A percentile compares a stretch with the other conserved stretches of the same genome.
These are phyloP conservation scores for Epichloe sibirici DNA, from an alignment of 2,329 filamentous ascomycete genomes.

Conservation along the genomic window DNA sequence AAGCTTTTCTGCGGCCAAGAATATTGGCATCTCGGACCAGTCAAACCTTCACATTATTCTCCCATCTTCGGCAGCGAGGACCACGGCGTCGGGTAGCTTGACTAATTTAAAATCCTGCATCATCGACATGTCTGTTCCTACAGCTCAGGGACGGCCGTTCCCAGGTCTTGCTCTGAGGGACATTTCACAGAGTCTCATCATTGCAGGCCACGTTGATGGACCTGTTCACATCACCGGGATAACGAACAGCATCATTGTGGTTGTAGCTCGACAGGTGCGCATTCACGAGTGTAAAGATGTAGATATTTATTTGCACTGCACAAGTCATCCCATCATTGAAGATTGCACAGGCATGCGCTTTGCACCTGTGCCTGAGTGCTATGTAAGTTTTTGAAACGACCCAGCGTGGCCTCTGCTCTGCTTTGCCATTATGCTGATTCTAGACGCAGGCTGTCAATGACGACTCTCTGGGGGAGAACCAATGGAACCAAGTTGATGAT, in stretches of 20 bases:
- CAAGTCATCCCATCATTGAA: conserved; percentile 86
- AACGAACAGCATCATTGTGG: conserved; percentile 60
- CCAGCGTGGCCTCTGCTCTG: neutral
- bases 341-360: conserved; percentile 71
- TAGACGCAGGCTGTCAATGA: conserved; percentile 15
- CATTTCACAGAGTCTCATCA: conserved; percentile 56
- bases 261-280: conserved; percentile 75
- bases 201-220: conserved; percentile 68
- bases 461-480: conserved; percentile 38
- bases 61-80: conserved; percentile 55
- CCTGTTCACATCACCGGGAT: conserved; percentile 74
- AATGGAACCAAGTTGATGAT: conserved; percentile 87
- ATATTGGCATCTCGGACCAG: conserved; percentile 56
- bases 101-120: conserved; percentile 59
- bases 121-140: conserved; percentile 66
- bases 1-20: conserved; percentile 48
- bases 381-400: conserved; percentile 41
- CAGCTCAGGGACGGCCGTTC: conserved; percentile 46
- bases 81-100: conserved; percentile 61
- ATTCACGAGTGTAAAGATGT: conserved; percentile 81
- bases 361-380: conserved; percentile 56
- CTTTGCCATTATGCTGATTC: neutral
- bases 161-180: conserved; percentile 56
- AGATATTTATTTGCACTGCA: conserved; percentile 71
- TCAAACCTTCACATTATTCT: conserved; percentile 63